phyloP scores from a whole-genome alignment of 1,284 basidiomycete species.

The Naganishia cerealis region DNA sequence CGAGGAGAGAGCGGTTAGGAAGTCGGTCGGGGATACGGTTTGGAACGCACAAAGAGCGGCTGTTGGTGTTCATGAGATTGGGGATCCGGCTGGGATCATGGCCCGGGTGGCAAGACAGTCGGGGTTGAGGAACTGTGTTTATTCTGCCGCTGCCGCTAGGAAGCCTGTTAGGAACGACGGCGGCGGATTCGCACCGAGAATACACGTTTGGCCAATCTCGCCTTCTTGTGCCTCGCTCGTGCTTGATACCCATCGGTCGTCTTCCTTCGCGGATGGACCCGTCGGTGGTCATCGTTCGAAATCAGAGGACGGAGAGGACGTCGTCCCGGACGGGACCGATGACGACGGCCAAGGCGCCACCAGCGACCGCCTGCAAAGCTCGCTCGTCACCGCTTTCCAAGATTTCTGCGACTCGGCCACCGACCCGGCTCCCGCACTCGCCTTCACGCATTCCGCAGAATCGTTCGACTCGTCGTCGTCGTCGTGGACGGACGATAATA shows the following conservation, averaged over 20 bases:
- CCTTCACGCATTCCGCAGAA: constrained; percentile 14
- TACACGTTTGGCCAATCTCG: constrained; percentile 30
- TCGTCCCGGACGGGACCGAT: too few relatives aligned
- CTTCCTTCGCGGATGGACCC: background rate
- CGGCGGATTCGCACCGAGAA: constrained; percentile 12
- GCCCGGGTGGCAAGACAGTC: too few relatives aligned
- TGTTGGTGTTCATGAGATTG: constrained; percentile 25
- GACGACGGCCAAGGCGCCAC: too few relatives aligned
- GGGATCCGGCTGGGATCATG: too few relatives aligned
- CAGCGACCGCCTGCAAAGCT: background rate
- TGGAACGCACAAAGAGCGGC: background rate
- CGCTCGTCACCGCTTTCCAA: constrained; percentile 1
- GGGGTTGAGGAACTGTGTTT: constrained; percentile 11
- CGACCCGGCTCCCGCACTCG: constrained; percentile 1
- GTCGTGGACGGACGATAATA: background rate
- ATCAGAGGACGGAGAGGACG: too few relatives aligned
- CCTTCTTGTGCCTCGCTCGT: constrained; percentile 1
- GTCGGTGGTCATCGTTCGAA: background rate
- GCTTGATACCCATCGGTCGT: background rate
- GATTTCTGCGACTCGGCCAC: background rate
- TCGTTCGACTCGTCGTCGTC: constrained; percentile 2
- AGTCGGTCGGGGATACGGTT: constrained; percentile 45
- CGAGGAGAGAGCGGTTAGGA: constrained; percentile 46
- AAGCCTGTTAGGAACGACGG: background rate
- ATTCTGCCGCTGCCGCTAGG: constrained; percentile 1